Base-by-base conservation (phyloP, 495 filamentous ascomycete genomes). In the Emericellopsis terricola region DNA sequence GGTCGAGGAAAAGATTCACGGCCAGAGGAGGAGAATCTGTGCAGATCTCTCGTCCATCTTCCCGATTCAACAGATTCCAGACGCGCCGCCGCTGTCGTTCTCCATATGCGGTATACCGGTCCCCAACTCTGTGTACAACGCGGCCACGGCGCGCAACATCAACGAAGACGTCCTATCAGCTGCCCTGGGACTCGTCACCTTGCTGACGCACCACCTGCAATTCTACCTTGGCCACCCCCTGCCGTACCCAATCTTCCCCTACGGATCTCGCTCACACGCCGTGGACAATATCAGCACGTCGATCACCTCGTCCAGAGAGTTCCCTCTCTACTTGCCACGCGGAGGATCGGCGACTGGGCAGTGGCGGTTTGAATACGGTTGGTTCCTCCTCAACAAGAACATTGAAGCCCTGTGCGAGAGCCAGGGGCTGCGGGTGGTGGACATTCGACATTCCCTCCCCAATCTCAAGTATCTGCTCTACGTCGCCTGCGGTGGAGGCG, bases 391-490 rank as follows among this genome's bases (percentile, higher is more conserved):
- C 3, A 94, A 96, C 54, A 87, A 94, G 47, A 65, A 94, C 44
- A 81, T 97, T 29, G 87, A 97, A 55, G 65, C 80, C 27, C 60
- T 97, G 19, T 79, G 84, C 40, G 69, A 64, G 37, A 61, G 68
- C n/a, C 70, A 78, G 37, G 80, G 77, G 0, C 50, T 94, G 2
- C 69, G 73, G 29, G 69, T 84, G 8, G 64, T 92, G 26, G 89
- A 97, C 51, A 78, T 93, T 10, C 64, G 89, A 0, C 81, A 93
- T 38, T 96, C 87, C 2, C 59, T 94, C 11, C 81, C 84, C 24
- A 97, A 97, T 44, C 55, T 96, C 14, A 92, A 92, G 53, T 93
- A 91, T 40, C 55, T 94, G n/a, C 59, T 94, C 2, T 91, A 82
- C 40, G 75, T 92, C 3, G 73, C 83, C 29, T 81, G 78, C 15